Evolutionary conservation across 352 stramenopile genomes (phyloP).

Genomic region (Globisporangium echinulatum): DNA sequence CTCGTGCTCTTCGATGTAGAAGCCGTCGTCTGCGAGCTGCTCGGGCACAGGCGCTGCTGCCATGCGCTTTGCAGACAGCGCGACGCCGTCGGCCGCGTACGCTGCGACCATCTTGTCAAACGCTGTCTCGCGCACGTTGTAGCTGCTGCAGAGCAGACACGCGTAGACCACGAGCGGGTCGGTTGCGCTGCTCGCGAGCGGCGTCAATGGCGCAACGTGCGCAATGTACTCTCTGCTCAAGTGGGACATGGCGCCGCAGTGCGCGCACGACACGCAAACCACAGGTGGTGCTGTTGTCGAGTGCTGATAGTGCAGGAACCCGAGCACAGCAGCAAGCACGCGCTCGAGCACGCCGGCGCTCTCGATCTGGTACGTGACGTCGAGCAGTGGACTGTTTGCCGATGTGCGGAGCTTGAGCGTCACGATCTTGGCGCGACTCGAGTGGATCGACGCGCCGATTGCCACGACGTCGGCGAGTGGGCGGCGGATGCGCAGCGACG

Average conservation of each 20-base stretch:
- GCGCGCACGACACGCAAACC: slow-evolving; percentile 39
- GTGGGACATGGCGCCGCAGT: slow-evolving; percentile 54
- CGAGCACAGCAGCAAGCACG: slow-evolving; percentile 33
- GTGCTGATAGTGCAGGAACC: slow-evolving; percentile 39
- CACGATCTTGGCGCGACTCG: slow-evolving; percentile 44
- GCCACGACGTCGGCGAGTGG: slow-evolving; percentile 45
- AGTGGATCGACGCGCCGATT: slow-evolving; percentile 45
- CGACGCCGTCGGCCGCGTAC: slow-evolving; percentile 39
- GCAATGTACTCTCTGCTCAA: slow-evolving; percentile 37
- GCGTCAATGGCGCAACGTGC: slow-evolving; percentile 6
- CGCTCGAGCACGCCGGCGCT: slow-evolving; percentile 21
- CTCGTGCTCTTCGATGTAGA: slow-evolving; percentile 55
- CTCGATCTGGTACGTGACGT: slow-evolving; percentile 64
- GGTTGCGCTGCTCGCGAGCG: slow-evolving; percentile 11
- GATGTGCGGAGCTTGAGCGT: slow-evolving; percentile 36
- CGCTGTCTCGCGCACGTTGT: slow-evolving; percentile 62
- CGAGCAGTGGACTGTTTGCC: slow-evolving; percentile 8
- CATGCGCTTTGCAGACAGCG: slow-evolving; percentile 27
- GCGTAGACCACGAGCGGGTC: slow-evolving; percentile 39
- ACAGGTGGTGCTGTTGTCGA: slow-evolving; percentile 27
- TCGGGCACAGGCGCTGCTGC: slow-evolving; percentile 24
- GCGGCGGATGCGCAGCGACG: slow-evolving; percentile 32
- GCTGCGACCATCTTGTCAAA: slow-evolving; percentile 48
- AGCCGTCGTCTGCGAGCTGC: slow-evolving; percentile 26
- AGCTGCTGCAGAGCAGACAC: slow-evolving; percentile 64